These are phyloP conservation scores for Russula griseocarnosa DNA, from an alignment of 768 basidiomycete species.

Conservation along the genomic window DNA sequence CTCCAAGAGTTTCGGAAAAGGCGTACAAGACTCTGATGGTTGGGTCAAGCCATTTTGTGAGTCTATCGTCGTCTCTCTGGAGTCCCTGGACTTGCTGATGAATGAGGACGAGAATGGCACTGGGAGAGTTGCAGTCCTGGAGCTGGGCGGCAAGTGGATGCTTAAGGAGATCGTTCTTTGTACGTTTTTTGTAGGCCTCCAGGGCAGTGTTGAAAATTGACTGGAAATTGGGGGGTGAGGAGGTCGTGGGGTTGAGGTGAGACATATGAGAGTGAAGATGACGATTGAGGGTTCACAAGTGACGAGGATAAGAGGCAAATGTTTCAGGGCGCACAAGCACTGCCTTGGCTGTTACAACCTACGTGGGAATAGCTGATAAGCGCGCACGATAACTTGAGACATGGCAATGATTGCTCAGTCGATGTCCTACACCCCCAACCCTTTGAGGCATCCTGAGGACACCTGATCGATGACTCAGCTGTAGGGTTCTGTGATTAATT, in stretches of 20 bases:
- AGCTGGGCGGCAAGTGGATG: not conserved
- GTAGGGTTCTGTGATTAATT: too few species aligned
- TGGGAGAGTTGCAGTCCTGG: not conserved
- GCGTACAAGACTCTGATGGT: not conserved
- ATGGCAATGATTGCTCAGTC: too few species aligned
- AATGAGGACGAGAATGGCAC: not conserved
- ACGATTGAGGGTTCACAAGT: too few species aligned
- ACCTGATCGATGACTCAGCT: too few species aligned
- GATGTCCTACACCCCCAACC: too few species aligned
- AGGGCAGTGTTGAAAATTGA: not conserved
- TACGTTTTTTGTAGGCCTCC: not conserved
- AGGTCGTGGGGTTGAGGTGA: too few species aligned
- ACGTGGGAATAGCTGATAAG: too few species aligned
- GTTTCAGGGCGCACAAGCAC: too few species aligned
- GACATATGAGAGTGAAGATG: too few species aligned
- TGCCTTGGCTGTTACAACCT: too few species aligned
- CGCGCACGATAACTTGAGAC: too few species aligned
- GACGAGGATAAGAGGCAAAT: too few species aligned
- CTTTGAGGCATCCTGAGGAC: fast-evolving
- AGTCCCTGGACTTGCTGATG: not conserved
- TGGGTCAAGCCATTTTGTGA: not conserved
- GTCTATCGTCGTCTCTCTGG: not conserved
- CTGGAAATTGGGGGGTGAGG: not conserved
- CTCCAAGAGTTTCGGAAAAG: not conserved
- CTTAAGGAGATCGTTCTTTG: not conserved